A percentile compares a stretch with the other conserved stretches of the same genome.
Conservation (phyloP, 805 yeast species). For the Metschnikowia noctiluminum region DNA sequence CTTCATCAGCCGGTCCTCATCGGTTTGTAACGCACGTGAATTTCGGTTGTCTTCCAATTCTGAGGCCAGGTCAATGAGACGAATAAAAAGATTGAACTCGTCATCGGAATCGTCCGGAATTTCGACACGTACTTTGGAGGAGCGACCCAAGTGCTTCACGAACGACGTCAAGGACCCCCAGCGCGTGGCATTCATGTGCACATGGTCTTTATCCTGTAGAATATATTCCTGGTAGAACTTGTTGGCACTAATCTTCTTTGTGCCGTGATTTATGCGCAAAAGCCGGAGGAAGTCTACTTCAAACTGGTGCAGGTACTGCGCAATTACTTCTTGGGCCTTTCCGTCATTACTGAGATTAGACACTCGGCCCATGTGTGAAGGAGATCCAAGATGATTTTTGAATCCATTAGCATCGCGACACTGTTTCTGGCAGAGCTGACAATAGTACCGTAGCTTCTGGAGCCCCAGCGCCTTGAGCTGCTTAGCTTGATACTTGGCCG, state of each 20-base stretch:
- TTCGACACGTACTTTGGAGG: conserved; percentile 53
- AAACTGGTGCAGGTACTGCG: conserved; percentile 59
- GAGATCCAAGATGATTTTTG: conserved; percentile 83
- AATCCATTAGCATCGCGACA: conserved; percentile 96
- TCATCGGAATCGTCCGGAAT: conserved; percentile 28
- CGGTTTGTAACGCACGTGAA: conserved; percentile 10
- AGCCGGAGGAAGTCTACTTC: conserved; percentile 59
- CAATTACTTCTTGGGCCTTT: conserved; percentile 48
- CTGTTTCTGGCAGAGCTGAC: conserved; percentile 90
- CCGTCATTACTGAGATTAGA: conserved; percentile 31
- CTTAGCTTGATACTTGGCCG: conserved; percentile 66
- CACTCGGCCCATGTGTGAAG: conserved; percentile 65
- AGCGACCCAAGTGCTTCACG: conserved; percentile 54
- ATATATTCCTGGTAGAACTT: conserved; percentile 89
- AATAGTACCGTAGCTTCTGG: conserved; percentile 81
- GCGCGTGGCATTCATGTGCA: conserved; percentile 86
- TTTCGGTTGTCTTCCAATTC: background rate
- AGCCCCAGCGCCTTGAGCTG: conserved; percentile 80
- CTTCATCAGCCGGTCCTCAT: conserved; percentile 14
- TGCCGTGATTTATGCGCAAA: conserved; percentile 71
- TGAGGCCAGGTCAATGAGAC: conserved; percentile 18
- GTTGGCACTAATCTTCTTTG: conserved; percentile 75
- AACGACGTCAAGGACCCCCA: conserved; percentile 73
- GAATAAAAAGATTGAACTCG: conserved; percentile 35
- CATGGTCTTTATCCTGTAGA: conserved; percentile 66